Evolutionary conservation across 257 asterid genomes (phyloP).

Genomic region (Solanum clarkiae): DNA sequence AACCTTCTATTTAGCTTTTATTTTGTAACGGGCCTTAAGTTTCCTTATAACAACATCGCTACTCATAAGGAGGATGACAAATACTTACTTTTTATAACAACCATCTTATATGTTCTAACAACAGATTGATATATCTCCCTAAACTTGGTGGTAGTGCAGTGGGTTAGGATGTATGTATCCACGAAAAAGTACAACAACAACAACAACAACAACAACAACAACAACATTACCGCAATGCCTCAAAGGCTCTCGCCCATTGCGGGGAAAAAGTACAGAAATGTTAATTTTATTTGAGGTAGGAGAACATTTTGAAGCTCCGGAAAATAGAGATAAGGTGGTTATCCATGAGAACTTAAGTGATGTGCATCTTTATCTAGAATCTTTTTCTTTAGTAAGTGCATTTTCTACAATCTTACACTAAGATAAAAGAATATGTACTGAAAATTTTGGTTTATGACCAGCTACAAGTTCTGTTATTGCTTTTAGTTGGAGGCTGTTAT

Average conservation of each 20-base stretch:
- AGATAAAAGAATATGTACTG: background rate
- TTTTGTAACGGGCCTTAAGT: background rate
- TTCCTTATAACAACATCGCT: background rate
- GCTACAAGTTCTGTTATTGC: background rate
- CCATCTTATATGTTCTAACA: background rate
- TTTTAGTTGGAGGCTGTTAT: conserved; percentile 69
- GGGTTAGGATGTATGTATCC: background rate
- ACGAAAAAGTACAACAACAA: background rate
- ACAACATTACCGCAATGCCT: too few species aligned
- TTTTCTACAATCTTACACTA: background rate
- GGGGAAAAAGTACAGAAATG: background rate
- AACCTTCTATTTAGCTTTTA: background rate
- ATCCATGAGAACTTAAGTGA: background rate
- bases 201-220: too few species aligned
- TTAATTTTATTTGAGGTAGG: background rate
- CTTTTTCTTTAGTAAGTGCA: background rate
- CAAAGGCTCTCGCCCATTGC: too few species aligned
- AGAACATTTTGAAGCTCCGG: background rate
- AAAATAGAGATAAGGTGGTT: background rate
- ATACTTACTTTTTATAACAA: background rate
- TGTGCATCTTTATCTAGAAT: background rate
- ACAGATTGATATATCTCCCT: background rate
- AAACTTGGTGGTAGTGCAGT: background rate
- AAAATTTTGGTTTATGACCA: background rate
- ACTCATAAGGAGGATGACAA: background rate